Evolutionary conservation across 73 alveolate species (phyloP), one percentile per base, ranked within the genome.

Genomic region (Symbiodinium natans): DNA sequence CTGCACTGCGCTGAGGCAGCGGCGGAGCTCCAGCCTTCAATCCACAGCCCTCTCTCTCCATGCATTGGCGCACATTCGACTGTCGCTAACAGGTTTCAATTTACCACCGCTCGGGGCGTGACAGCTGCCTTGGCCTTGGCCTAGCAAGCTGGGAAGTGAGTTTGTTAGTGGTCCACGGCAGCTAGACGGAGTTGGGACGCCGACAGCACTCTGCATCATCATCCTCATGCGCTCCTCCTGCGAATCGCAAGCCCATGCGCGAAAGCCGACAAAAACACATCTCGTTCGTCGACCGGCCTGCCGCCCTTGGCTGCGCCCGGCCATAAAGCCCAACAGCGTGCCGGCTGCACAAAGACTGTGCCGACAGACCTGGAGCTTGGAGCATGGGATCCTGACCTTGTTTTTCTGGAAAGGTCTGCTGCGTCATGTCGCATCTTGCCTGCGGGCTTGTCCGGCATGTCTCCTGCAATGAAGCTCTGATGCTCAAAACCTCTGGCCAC

Each of bases 161-260:
- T n/a, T n/a, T n/a, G n/a, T n/a, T n/a, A n/a, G n/a, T n/a, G n/a
- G n/a, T n/a, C n/a, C n/a, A n/a, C n/a, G n/a, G n/a, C n/a, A 34
- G 33, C 31, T 13, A 46, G 13, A 46, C 59, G 6, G 21, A 46
- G 59, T 34, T 36, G 48, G 39, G 39, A 21, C 46, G 38, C 82
- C 82, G 21, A 56, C 94, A 1, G 94, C 94, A 43, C 94, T 86
- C 41, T 86, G 94, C 94, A 54, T 86, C 94, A 86, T 86, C 83
- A 86, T 86, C 63, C 83, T 31, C 94, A 86, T 86, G 40, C 94
- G 83, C 41, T 86, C 94, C 59, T 86, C 94, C 94, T 86, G 80
- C 38, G 11, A n/a, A n/a, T n/a, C n/a, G n/a, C n/a, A n/a, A n/a
- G n/a, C n/a, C n/a, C n/a, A n/a, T n/a, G n/a, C n/a, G n/a, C n/a